These are phyloP conservation scores for Mitragyna speciosa DNA, from an alignment of 257 asterid genomes.

Conservation along the genomic window DNA sequence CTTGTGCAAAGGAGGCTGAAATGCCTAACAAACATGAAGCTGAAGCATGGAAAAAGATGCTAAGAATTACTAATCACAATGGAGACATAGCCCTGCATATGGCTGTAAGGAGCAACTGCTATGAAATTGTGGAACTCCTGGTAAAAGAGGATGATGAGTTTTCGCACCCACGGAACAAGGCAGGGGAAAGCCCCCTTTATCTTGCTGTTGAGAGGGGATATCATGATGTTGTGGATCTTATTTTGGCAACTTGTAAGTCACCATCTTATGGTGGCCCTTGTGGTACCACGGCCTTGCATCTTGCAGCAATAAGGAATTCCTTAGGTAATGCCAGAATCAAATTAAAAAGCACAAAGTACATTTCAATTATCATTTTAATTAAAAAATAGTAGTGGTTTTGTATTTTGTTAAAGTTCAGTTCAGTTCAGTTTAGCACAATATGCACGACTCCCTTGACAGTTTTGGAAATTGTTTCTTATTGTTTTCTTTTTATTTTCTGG, in stretches of 20 bases:
- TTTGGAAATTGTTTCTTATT: too few relatives aligned
- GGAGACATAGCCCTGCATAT: neutral
- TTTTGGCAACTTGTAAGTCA: neutral
- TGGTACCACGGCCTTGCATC: neutral
- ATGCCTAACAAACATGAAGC: neutral
- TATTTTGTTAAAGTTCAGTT: too few relatives aligned
- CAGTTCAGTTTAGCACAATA: too few relatives aligned
- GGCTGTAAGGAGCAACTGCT: neutral
- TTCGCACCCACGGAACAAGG: neutral
- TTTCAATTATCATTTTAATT: too few relatives aligned
- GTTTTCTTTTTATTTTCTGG: too few relatives aligned
- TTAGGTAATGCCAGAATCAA: neutral
- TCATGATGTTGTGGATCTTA: neutral
- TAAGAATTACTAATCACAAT: neutral
- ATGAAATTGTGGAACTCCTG: neutral
- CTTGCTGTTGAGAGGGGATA: conserved; percentile 6
- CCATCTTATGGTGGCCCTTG: neutral
- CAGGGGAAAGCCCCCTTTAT: neutral
- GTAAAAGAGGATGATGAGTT: neutral
- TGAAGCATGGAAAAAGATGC: neutral
- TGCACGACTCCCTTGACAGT: too few relatives aligned
- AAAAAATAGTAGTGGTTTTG: too few relatives aligned
- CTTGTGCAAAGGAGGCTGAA: neutral
- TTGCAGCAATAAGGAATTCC: neutral
- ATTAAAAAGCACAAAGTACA: neutral